Percentiles rank a stretch among this genome's conserved stretches.
These are phyloP conservation scores for Skeletonema tropicum DNA, from an alignment of 108 stramenopile genomes.

Conservation along the genomic window DNA sequence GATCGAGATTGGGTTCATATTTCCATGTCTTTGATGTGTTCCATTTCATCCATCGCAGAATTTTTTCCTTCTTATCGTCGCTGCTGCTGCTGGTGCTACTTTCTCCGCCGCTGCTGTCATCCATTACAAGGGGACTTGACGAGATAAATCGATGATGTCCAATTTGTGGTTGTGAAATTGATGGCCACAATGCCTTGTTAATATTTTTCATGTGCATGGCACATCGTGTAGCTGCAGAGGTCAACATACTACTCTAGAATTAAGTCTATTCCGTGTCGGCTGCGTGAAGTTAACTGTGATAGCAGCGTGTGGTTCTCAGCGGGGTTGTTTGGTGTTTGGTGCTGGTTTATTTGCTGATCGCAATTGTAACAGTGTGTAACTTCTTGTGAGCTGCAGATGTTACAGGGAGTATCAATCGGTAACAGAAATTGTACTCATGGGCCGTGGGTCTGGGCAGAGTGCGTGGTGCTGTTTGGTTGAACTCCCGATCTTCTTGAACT, in stretches of 20 bases:
- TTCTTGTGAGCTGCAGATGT: too few relatives aligned
- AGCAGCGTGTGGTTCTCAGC: background rate
- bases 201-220: slow-evolving; percentile 5
- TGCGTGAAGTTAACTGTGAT: background rate
- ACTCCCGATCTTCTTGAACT: too few relatives aligned
- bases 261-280: background rate
- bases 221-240: background rate
- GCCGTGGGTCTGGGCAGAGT: background rate
- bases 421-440: background rate
- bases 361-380: background rate
- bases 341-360: too few relatives aligned
- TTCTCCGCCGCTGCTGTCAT: background rate
- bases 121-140: background rate
- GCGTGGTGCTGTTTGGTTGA: too few relatives aligned
- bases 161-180: background rate
- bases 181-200: background rate
- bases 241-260: background rate
- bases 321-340: too few relatives aligned
- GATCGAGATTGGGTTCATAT: slow-evolving; percentile 34
- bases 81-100: slow-evolving; percentile 8
- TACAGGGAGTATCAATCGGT: background rate
- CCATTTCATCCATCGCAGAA: slow-evolving; percentile 47
- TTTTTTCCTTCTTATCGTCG: slow-evolving; percentile 25
- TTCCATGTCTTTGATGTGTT: slow-evolving; percentile 33
- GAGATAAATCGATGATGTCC: slow-evolving; percentile 9